Base-by-base conservation (phyloP, 2,329 filamentous ascomycete genomes). In the Orbilia blumenaviensis region DNA sequence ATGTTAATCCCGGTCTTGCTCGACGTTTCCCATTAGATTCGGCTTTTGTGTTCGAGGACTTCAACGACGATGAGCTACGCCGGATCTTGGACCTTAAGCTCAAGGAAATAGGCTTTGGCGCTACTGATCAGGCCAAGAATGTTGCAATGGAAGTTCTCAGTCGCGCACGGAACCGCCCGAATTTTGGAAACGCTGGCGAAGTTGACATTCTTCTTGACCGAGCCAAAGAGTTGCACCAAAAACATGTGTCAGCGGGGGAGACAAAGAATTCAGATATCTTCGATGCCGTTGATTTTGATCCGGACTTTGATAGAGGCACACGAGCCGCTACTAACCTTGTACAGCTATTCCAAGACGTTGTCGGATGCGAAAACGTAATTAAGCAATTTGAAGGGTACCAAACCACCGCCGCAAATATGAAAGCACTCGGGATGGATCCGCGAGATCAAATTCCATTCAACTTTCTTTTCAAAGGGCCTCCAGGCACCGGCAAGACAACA, bases 181-280 rank as follows among this genome's bases (percentile, higher is more conserved):
- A 91, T 77, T 92, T 91, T 80, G 88, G 91, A 0, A 94, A 94
- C 78, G 91, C 88, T 88, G 88, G 90, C 0, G 91, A 92, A 77
- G 87, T 94, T 21, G 90, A 94, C 52, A 91, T 87, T 21, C 80
- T 92, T 0, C 83, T 92, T 0, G 84, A 88, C 56, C 81, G 81
- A 81, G 0, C 87, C 89, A 0, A 91, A 90, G 77, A 79, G 36
- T 80, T 81, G 2, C 78, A 81, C 1, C 84, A 87, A 72, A 83
- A 87, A 21, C 62, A 78, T 27, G n/a, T 41, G 25, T 61, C 48
- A 50, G 42, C 66, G 9, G 52, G 66, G 66, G 21, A 36, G 32
- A 36, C 79, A 68, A 42, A 73, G 36, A 79, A 68, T 68, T 16
- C 9, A 10, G 48, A 54, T 61, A 61, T 81, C 0, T 79, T 84